Evolutionary conservation across 768 basidiomycete species (phyloP).

Genomic region (Pleurotus ostreatus): DNA sequence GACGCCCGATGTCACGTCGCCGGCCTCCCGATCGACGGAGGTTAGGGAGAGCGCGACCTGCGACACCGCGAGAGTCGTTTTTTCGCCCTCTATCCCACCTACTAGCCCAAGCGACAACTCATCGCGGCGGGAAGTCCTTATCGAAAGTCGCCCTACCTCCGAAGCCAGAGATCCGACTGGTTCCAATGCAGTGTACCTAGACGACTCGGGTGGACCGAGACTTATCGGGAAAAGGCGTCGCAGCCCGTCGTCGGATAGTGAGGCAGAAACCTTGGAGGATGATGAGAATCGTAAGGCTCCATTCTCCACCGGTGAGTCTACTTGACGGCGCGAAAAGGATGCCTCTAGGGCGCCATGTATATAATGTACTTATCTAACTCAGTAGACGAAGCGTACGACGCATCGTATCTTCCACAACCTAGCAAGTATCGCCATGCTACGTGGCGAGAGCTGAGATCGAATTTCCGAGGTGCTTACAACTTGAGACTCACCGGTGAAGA

Average conservation of each 20-base stretch:
- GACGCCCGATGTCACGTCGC: neutral
- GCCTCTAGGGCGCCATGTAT: neutral
- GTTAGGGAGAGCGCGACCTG: neutral
- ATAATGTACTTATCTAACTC: neutral
- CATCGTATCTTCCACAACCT: neutral
- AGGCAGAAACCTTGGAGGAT: neutral
- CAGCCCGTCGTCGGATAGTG: neutral
- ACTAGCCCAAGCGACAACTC: neutral
- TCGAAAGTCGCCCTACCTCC: neutral
- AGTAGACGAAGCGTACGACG: neutral
- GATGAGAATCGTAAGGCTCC: neutral
- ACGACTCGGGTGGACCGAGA: neutral
- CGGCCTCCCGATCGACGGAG: neutral
- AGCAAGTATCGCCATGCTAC: neutral
- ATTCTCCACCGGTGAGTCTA: neutral
- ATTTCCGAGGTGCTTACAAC: neutral
- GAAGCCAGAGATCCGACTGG: neutral
- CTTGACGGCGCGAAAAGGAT: neutral
- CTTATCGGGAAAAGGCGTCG: neutral
- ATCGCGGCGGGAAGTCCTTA: neutral
- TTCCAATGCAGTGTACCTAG: neutral
- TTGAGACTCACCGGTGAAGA: no score
- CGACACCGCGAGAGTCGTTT: neutral
- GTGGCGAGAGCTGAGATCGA: neutral
- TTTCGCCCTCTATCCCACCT: neutral